phyloP scores from a whole-genome alignment of 1,284 basidiomycete genomes.

The Porphyrellus sp. region DNA sequence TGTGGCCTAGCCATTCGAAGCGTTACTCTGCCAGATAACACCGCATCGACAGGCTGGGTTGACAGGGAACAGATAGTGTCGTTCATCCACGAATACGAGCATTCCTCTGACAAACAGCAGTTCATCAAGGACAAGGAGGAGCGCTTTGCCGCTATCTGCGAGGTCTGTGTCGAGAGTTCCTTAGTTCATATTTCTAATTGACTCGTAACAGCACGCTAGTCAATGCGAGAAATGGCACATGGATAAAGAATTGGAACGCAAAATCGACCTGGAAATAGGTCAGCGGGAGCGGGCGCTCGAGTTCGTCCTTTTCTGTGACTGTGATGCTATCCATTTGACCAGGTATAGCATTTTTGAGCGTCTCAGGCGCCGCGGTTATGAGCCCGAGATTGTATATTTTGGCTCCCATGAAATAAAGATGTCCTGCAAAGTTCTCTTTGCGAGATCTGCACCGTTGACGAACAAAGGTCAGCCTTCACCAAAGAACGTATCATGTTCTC shows the following conservation, averaged over 20 bases:
- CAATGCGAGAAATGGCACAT: neutral
- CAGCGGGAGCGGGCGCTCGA: neutral
- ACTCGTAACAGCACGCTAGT: neutral
- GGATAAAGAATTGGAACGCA: neutral
- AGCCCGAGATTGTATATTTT: neutral
- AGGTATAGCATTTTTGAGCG: neutral
- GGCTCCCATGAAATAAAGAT: neutral
- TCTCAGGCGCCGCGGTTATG: neutral
- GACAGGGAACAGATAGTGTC: neutral
- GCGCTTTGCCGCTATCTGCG: neutral
- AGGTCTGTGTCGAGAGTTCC: neutral
- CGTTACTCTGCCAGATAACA: too few relatives aligned
- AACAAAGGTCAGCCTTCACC: neutral
- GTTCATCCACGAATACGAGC: neutral
- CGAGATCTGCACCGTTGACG: neutral
- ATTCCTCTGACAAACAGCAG: neutral
- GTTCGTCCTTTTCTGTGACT: neutral
- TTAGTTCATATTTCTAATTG: neutral
- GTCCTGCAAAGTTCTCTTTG: neutral
- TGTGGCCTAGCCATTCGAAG: too few relatives aligned
- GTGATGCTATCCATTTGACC: neutral
- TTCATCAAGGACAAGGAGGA: neutral
- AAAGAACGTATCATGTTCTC: neutral
- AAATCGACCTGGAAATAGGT: neutral
- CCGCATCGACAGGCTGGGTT: neutral